Conservation (phyloP, 306 rosid species). For the Crotalaria pallida region DNA sequence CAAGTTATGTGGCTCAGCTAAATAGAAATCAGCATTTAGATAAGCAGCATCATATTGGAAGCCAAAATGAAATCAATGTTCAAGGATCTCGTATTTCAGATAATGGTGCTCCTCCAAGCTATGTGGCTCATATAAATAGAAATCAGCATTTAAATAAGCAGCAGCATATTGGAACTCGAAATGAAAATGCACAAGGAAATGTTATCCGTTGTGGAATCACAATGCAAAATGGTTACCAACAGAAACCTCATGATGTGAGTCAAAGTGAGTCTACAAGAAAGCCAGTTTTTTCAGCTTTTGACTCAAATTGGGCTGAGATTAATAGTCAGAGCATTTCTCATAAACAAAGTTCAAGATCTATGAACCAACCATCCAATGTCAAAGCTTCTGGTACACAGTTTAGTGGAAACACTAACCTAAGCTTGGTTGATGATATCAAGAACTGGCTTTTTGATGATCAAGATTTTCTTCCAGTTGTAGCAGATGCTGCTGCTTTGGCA, state of each 20-base stretch:
- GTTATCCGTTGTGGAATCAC: conserved; percentile 1
- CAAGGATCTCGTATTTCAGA: too few species aligned
- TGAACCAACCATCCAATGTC: conserved; percentile 14
- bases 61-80: conserved; percentile 7
- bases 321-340: conserved; percentile 23
- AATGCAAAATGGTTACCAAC: conserved; percentile 10
- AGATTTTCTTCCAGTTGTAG: not conserved
- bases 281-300: conserved; percentile 11
- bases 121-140: conserved; percentile 10
- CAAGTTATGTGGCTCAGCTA: conserved; percentile 15
- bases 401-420: not conserved
- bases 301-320: conserved; percentile 25
- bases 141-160: conserved; percentile 23
- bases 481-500: conserved; percentile 25
- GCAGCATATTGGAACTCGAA: conserved; percentile 22
- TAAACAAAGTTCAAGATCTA: conserved; percentile 24
- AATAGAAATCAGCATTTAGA: conserved; percentile 18
- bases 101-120: conserved; percentile 20
- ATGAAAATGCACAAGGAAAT: not conserved
- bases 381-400: conserved; percentile 27
- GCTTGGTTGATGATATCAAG: conserved; percentile 22
- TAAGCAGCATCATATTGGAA: conserved; percentile 26
- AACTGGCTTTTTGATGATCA: conserved; percentile 32
- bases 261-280: conserved; percentile 13
- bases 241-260: conserved; percentile 9